Percentiles rank a stretch among this genome's conserved stretches.
phyloP scores from a whole-genome alignment of 1,284 basidiomycete genomes.

The Pholiota adiposa region DNA sequence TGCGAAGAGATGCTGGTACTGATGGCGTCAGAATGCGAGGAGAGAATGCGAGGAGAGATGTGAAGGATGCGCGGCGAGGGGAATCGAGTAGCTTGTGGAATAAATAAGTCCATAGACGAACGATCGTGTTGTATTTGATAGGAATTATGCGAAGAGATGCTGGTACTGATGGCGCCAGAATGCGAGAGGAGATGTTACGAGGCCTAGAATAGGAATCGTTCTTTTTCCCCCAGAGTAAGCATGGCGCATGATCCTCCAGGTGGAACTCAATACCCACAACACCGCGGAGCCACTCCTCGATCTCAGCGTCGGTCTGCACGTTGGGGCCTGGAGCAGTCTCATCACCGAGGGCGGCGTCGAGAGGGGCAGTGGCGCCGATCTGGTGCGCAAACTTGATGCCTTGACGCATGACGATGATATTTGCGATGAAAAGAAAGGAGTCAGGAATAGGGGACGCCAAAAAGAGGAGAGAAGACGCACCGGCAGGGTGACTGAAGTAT shows the following conservation, averaged over 20 bases:
- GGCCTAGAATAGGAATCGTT: no score
- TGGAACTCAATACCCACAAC: conserved; percentile 42
- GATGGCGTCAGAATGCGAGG: no score
- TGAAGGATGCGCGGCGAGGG: no score
- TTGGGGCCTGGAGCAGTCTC: conserved; percentile 46
- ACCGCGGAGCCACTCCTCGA: conserved; percentile 48
- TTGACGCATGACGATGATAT: conserved; percentile 59
- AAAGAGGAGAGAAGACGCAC: conserved; percentile 27
- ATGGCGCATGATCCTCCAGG: conserved; percentile 27
- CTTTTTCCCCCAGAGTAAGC: no score
- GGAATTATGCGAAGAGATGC: no score
- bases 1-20: no score
- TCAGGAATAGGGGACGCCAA: conserved; percentile 15
- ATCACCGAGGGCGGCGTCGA: conserved; percentile 36
- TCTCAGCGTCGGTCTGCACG: conserved; percentile 48
- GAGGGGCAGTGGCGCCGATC: conserved; percentile 44
- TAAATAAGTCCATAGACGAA: no score
- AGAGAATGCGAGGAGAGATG: no score
- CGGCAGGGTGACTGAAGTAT: conserved; percentile 54
- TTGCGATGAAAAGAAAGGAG: conserved; percentile 49
- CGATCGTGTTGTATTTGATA: no score
- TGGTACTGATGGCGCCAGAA: no score
- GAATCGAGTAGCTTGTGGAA: no score
- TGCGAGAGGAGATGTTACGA: no score
- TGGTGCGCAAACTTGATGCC: conserved; percentile 58